Base-by-base conservation (phyloP, 2,329 filamentous ascomycete genomes). In the Paramyrothecium sp. region DNA sequence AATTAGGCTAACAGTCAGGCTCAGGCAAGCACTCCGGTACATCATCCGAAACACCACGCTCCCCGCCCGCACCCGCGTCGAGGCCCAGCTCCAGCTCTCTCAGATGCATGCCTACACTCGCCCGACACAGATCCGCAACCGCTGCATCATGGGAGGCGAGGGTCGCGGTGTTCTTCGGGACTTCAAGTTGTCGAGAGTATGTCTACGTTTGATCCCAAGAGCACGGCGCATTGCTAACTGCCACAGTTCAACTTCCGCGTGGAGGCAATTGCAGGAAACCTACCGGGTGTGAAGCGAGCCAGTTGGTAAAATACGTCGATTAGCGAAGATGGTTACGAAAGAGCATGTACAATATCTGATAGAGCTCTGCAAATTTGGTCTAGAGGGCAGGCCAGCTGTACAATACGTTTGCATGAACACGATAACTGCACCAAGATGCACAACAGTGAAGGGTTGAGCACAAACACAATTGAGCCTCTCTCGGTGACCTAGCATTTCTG, bases 41-140 rank as follows among this genome's bases (percentile, higher is more conserved):
- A 89, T 97, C 62, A 91, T 97, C 73, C 92, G 91, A 74, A 99
- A 99, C 76, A 95, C 92, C 33, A 89, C 88, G 1, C 88, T 99
- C 3, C 87, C 93, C 2, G 81, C 87, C 56, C 86, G 93, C 69
- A 87, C 90, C 54, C 90, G 96, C 68, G 92, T 91, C 60, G 90
- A 96, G 73, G 95, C 95, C 47, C 94, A 98, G 79, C 85, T 99
- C 56, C 89, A 98, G 77, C 82, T 99, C 63, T 87, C 89, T 3
- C 89, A 96, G 77, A 97, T 98, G 94, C 93, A 97, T 79, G 88
- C 86, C 80, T 98, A 98, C 77, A 98, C 95, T 38, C 85, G 93
- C 60, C 87, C 91, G 58, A 97, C 94, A 53, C 93, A 97, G 81
- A 93, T 99, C 73, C 88, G 89, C 74, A 98, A 97, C 77, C 82